These are phyloP conservation scores for Phialophora macrospora DNA, from an alignment of 2,329 filamentous ascomycete species.

Conservation along the genomic window DNA sequence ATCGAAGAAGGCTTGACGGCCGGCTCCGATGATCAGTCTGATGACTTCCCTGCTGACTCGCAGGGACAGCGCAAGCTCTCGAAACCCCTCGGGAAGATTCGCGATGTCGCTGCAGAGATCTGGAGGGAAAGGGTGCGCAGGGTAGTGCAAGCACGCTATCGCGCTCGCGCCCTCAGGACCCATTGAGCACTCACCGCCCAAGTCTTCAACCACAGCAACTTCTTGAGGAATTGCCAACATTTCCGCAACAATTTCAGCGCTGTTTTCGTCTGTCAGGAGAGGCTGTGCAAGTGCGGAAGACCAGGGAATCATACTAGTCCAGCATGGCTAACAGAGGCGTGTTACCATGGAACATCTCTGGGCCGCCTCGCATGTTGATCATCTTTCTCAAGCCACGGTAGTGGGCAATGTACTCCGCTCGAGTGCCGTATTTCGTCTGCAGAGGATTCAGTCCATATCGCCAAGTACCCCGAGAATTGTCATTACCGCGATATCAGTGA, in stretches of 20 bases:
- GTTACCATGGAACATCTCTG: neutral
- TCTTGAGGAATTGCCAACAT: neutral
- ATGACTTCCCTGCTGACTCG: constrained; percentile 15
- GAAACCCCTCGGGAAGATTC: constrained; percentile 15
- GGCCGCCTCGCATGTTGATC: constrained; percentile 11
- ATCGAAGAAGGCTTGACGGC: constrained; percentile 4
- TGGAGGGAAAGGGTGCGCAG: constrained; percentile 15
- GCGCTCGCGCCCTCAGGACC: neutral
- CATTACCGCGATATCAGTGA: constrained; percentile 17
- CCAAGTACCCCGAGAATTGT: neutral
- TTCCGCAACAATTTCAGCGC: constrained; percentile 2
- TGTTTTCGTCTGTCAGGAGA: neutral
- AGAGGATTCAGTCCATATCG: neutral
- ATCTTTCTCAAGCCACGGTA: constrained; percentile 9
- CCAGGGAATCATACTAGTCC: constrained; percentile 9
- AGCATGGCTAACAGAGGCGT: constrained; percentile 12
- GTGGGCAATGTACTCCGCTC: constrained; percentile 9
- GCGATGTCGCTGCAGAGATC: constrained; percentile 15
- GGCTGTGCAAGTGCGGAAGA: neutral
- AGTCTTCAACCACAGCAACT: neutral
- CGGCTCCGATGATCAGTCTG: constrained; percentile 9
- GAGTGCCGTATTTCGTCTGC: constrained; percentile 16
- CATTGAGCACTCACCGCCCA: neutral
- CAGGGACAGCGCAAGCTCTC: constrained; percentile 11
- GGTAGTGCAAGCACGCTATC: constrained; percentile 10